Base-by-base conservation (phyloP, 139 green algal genomes). In the Asterochloris erici region DNA sequence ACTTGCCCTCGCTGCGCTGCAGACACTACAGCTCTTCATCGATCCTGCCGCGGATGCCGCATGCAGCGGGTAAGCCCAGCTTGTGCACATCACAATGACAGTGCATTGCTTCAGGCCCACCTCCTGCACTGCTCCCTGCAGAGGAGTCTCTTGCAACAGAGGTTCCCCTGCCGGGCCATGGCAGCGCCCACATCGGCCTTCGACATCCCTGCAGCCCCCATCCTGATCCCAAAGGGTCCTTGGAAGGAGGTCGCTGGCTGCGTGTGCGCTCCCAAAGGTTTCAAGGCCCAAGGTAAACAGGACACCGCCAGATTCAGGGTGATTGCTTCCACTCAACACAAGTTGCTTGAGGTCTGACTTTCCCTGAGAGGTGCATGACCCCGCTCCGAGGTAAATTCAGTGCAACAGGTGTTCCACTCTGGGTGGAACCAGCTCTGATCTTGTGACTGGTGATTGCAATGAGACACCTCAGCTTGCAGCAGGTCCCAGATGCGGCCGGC, bases 161-260 rank as follows among this genome's bases (percentile, higher is more conserved):
- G 38, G 6, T 54, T 54, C 6, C 38, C 6, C 38, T 54, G 38
- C 19, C 66, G 66, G 21, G 66, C 66, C 21, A 26, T 71, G 66
- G 66, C 66, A 71, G 66, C 66, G 2, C 17, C 19, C 66, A 71
- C 66, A 9, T 71, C 82, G 23, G 38, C 38, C 38, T 98, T 95
- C 79, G 79, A 86, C 38, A 96, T 99, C 62, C 91, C 92, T 21
- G 87, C 90, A 12, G 92, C 95, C 9, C 95, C 96, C 24, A 95
- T 98, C 74, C 90, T 98, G 0, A 94, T 99, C n/a, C 94, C 96
- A 0, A 85, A 95, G 24, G 96, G 96, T 0, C 85, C 91, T 21
- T 98, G 96, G 96, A 92, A 90, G 66, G 92, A 96, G 84, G 83
- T 99, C 13, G 81, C 91, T n/a, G 93, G 93, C 23, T 91, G 90